phyloP scores from a whole-genome alignment of 352 stramenopile genomes.

The Globisporangium perplexum region DNA sequence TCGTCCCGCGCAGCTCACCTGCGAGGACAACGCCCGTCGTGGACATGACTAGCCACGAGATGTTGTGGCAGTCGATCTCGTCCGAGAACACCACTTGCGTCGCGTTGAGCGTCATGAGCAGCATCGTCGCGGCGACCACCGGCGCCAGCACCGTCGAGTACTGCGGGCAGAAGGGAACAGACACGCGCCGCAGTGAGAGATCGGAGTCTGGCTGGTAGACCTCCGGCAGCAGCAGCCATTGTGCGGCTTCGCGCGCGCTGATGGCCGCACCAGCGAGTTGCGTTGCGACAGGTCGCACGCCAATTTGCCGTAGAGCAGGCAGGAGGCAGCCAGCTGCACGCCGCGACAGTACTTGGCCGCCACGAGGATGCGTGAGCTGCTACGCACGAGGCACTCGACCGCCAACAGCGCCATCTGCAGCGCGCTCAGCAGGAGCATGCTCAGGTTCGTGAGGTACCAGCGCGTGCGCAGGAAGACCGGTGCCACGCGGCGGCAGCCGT shows the following conservation, averaged over 20 bases:
- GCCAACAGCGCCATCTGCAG: slow-evolving; percentile 64
- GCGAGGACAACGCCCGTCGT: slow-evolving; percentile 49
- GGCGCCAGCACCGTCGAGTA: slow-evolving; percentile 49
- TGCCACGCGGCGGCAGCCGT: slow-evolving; percentile 44
- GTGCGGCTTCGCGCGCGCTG: too few species aligned
- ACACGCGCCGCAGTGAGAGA: neutral
- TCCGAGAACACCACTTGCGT: slow-evolving; percentile 38
- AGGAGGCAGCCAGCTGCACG: slow-evolving; percentile 62
- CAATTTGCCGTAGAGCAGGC: slow-evolving; percentile 60
- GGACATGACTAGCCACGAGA: slow-evolving; percentile 70
- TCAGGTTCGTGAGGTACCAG: slow-evolving; percentile 57
- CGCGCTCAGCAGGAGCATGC: slow-evolving; percentile 47
- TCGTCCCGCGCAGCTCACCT: slow-evolving; percentile 24
- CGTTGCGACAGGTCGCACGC: slow-evolving; percentile 57
- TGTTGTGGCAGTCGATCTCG: slow-evolving; percentile 63
- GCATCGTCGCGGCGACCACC: slow-evolving; percentile 35
- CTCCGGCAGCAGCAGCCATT: too few species aligned
- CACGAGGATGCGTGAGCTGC: slow-evolving; percentile 56
- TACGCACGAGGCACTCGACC: slow-evolving; percentile 54
- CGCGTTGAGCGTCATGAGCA: slow-evolving; percentile 54
- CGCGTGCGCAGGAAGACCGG: slow-evolving; percentile 47
- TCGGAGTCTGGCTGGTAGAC: neutral
- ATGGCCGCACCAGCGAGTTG: slow-evolving; percentile 20
- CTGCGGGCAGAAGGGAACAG: slow-evolving; percentile 13
- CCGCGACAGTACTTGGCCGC: slow-evolving; percentile 67